phyloP scores from a whole-genome alignment of 2,329 filamentous ascomycete genomes.

The Neofusicoccum umdonicola region DNA sequence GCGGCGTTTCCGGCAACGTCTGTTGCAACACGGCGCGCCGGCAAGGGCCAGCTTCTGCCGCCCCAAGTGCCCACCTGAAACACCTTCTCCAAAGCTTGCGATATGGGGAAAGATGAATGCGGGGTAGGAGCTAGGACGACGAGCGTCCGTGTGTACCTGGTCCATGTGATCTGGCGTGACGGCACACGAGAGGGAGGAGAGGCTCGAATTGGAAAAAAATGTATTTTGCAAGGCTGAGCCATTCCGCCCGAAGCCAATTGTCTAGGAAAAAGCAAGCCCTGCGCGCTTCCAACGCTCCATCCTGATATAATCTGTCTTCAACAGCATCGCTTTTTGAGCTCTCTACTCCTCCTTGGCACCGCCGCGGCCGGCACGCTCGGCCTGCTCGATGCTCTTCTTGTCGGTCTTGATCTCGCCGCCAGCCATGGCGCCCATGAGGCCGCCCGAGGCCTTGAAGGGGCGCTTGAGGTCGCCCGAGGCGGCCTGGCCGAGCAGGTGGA shows the following conservation, averaged over 20 bases:
- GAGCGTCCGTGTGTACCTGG: not conserved
- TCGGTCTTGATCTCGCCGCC: slow-evolving; percentile 79
- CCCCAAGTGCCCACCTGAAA: not conserved
- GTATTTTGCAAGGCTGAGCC: not conserved
- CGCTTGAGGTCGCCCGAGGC: slow-evolving; percentile 89
- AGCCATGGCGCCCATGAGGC: slow-evolving; percentile 78
- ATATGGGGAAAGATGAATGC: not conserved
- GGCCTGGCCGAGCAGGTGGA: slow-evolving; percentile 84
- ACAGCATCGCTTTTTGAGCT: not conserved
- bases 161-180: not conserved
- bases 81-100: not conserved
- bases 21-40: not conserved
- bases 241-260: not conserved
- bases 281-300: not conserved
- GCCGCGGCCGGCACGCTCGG: slow-evolving; percentile 50
- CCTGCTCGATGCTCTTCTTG: slow-evolving; percentile 56
- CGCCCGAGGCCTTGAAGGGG: slow-evolving; percentile 84
- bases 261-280: not conserved
- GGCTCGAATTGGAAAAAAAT: not conserved
- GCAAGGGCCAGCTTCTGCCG: slow-evolving; percentile 15
- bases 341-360: slow-evolving; percentile 53
- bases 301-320: not conserved
- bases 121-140: not conserved
- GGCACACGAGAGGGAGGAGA: not conserved
- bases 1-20: not conserved